A percentile compares a stretch with the other conserved stretches of the same genome.
Conservation (phyloP, 371 early-diverging fungal species). For the Mortierella sp. region DNA sequence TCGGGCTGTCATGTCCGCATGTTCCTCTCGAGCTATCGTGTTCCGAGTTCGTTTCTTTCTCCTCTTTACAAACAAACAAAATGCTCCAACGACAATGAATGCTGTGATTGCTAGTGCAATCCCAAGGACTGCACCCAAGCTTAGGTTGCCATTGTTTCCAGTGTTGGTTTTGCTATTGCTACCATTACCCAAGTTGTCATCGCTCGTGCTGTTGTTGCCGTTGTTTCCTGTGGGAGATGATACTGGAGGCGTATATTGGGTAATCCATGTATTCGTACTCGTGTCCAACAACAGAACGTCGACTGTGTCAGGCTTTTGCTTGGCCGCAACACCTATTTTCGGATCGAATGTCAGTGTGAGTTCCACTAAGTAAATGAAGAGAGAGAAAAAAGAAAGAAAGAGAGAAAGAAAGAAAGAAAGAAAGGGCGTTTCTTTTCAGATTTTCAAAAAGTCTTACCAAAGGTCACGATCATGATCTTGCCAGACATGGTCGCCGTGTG, state of each 20-base stretch:
- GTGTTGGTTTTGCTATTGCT: neutral
- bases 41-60: conserved; percentile 39
- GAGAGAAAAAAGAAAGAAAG: neutral
- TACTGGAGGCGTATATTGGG: conserved; percentile 1
- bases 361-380: neutral
- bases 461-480: conserved; percentile 34
- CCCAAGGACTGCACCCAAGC: conserved; percentile 21
- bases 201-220: neutral
- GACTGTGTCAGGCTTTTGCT: conserved; percentile 8
- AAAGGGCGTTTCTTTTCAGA: no score
- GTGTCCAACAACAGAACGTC: conserved; percentile 30
- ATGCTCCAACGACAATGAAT: conserved; percentile 15
- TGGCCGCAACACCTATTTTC: conserved; percentile 21
- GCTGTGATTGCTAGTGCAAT: conserved; percentile 32
- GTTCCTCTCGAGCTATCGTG: conserved; percentile 23
- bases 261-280: conserved; percentile 37
- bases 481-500: conserved; percentile 45
- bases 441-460: conserved; percentile 23
- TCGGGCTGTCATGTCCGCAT: no score
- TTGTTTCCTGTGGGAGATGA: neutral
- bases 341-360: no score
- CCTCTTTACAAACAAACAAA: conserved; percentile 24
- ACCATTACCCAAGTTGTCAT: neutral
- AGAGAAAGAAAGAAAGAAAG: no score
- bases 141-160: neutral